These are phyloP conservation scores for Euphrasia arctica DNA, from an alignment of 305 asterid species.

Conservation along the genomic window DNA sequence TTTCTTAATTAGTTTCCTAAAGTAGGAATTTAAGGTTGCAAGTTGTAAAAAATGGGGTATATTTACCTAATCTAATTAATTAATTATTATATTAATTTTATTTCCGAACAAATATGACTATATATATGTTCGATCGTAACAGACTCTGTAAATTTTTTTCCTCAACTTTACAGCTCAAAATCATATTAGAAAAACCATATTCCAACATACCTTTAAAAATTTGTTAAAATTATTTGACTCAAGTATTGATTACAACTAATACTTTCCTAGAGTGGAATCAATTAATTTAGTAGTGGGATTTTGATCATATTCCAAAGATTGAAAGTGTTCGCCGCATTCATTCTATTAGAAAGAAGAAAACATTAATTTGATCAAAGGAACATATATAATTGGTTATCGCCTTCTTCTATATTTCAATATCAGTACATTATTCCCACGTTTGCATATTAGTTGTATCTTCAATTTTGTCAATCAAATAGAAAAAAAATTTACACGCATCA, in stretches of 20 bases:
- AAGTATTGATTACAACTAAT: background rate
- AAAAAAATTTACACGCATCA: no score
- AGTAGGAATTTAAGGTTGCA: conserved; percentile 35
- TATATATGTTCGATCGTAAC: no score
- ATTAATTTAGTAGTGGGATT: conserved; percentile 30
- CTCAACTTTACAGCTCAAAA: conserved; percentile 14
- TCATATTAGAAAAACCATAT: conserved; percentile 1
- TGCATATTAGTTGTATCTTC: no score
- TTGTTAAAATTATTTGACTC: conserved; percentile 22
- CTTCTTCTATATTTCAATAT: no score
- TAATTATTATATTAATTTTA: no score
- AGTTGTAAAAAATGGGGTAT: conserved; percentile 23
- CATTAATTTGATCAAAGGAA: background rate
- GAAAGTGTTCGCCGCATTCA: conserved; percentile 6
- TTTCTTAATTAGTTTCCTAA: conserved; percentile 22
- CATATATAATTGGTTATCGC: no score
- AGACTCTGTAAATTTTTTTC: background rate
- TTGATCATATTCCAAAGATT: conserved; percentile 3
- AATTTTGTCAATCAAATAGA: no score
- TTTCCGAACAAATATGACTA: no score
- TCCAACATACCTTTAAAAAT: background rate
- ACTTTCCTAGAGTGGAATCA: conserved; percentile 23
- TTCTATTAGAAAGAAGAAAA: conserved; percentile 6
- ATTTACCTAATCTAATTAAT: background rate
- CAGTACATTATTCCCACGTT: no score